phyloP scores from a whole-genome alignment of 2,329 filamentous ascomycete genomes.

The Ploettnerulaceae sp. region DNA sequence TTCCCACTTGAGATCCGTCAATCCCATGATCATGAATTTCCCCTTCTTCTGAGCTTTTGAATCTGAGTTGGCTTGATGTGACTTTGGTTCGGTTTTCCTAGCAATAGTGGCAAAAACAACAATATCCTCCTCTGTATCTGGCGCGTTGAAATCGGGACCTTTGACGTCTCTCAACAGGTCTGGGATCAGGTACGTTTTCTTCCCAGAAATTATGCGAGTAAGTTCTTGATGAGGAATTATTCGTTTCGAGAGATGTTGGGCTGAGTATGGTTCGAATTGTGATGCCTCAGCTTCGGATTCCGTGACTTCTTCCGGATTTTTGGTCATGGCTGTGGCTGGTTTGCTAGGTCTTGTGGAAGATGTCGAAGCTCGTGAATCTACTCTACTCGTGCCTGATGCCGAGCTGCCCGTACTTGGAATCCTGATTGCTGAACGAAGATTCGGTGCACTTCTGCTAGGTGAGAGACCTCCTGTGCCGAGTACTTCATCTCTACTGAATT shows the following conservation, averaged over 20 bases:
- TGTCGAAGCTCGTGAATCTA: constrained; percentile 20
- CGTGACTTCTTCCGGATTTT: constrained; percentile 33
- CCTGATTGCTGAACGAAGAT: constrained; percentile 22
- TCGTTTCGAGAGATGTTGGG: constrained; percentile 75
- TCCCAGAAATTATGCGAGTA: constrained; percentile 70
- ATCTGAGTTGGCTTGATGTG: constrained; percentile 45
- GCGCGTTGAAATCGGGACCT: constrained; percentile 74
- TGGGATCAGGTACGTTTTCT: constrained; percentile 72
- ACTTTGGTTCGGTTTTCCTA: constrained; percentile 76
- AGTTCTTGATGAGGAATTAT: constrained; percentile 78
- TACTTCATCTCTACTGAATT: constrained; percentile 62
- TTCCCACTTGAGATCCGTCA: constrained; percentile 87
- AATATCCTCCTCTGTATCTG: constrained; percentile 79
- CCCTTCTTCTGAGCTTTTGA: constrained; percentile 50
- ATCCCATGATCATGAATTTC: constrained; percentile 88
- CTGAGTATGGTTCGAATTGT: constrained; percentile 81
- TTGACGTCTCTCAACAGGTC: constrained; percentile 78
- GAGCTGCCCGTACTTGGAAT: constrained; percentile 13
- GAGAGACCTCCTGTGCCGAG: constrained; percentile 36
- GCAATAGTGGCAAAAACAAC: constrained; percentile 86
- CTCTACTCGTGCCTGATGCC: constrained; percentile 14
- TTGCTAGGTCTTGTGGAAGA: constrained; percentile 6
- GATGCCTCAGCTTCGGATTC: constrained; percentile 51
- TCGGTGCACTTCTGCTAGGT: constrained; percentile 38
- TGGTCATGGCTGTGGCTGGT: constrained; percentile 11